Conservation (phyloP, 1,284 basidiomycete genomes). For the Violaceomyces palustris region DNA sequence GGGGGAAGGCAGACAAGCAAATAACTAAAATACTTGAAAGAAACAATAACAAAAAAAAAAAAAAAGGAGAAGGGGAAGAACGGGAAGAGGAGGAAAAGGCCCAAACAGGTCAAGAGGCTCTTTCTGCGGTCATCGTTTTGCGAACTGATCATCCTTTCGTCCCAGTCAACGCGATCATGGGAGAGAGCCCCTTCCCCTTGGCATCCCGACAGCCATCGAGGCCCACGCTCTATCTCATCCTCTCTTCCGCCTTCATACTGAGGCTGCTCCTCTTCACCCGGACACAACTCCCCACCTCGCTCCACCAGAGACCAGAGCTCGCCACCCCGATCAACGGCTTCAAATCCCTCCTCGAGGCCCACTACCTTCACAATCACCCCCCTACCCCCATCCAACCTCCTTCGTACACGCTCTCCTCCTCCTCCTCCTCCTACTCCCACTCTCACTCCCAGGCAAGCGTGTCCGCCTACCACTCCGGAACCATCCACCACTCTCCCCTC, state of each 20-base stretch:
- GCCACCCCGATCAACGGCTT: slow-evolving; percentile 77
- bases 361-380: slow-evolving; percentile 15
- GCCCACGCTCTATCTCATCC: slow-evolving; percentile 5
- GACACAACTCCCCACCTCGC: slow-evolving; percentile 42
- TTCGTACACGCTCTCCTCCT: slow-evolving; percentile 53
- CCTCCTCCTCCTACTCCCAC: background rate
- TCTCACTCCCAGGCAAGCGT: slow-evolving; percentile 4
- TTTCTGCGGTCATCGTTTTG: background rate
- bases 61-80: too few relatives aligned
- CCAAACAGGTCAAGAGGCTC: background rate
- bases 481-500: slow-evolving; percentile 67
- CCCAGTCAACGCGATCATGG: too few relatives aligned
- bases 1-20: too few relatives aligned
- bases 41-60: too few relatives aligned
- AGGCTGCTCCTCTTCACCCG: slow-evolving; percentile 50
- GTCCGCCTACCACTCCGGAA: slow-evolving; percentile 13
- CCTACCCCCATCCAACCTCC: slow-evolving; percentile 11
- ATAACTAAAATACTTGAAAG: too few relatives aligned
- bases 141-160: background rate
- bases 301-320: slow-evolving; percentile 63
- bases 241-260: slow-evolving; percentile 20
- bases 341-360: slow-evolving; percentile 56
- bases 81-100: too few relatives aligned
- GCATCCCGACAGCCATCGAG: too few relatives aligned
- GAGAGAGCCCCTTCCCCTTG: too few relatives aligned